A percentile compares a stretch with the other conserved stretches of the same genome.
These are phyloP conservation scores for sweet orange (Citrus sinensis) DNA, from an alignment of 345 rosid species.

Conservation along the genomic window DVS_A1.0 CM039167.1:1823001-1823500, in stretches of 20 bases:
- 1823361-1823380: constrained; percentile 9
- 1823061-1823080: not conserved
- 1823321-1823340: constrained; percentile 90
- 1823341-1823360: constrained; percentile 42
- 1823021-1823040: too few relatives aligned
- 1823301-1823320: constrained; percentile 68
- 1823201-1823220: not conserved
- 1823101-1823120: not conserved
- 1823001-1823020: not conserved
- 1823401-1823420: constrained; percentile 1
- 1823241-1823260: not conserved
- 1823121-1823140: not conserved
- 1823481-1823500: not conserved
- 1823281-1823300: constrained; percentile 87
- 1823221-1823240: not conserved
- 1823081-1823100: not conserved
- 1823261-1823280: constrained; percentile 76
- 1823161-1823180: not conserved
- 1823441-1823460: not conserved
- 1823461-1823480: not conserved
- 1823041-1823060: too few relatives aligned
- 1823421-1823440: not conserved
- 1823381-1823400: not conserved
- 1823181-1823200: constrained; percentile 4
- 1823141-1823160: not conserved